These are phyloP conservation scores for Chloromonas sp. DNA, from an alignment of 163 green algal genomes.

Conservation along the genomic window DNA sequence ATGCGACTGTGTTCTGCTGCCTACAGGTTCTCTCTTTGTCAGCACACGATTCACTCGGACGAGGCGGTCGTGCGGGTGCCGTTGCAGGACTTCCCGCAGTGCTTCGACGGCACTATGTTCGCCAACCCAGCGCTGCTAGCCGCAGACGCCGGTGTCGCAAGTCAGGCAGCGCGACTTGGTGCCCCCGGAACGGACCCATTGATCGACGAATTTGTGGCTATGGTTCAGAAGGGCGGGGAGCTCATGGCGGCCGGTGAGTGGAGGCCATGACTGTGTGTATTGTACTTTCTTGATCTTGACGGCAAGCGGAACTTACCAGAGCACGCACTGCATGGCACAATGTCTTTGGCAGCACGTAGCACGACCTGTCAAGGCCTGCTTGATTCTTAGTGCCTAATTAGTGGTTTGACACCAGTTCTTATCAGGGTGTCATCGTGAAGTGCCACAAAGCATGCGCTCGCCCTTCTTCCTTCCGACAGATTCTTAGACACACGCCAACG, in stretches of 20 bases:
- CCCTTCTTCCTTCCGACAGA: not conserved
- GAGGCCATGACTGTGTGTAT: not conserved
- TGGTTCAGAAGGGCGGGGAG: not conserved
- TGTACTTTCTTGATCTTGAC: too few species aligned
- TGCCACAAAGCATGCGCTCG: not conserved
- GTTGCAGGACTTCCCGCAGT: not conserved
- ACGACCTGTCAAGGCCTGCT: not conserved
- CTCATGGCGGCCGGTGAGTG: not conserved
- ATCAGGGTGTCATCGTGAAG: not conserved
- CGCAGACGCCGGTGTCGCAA: not conserved
- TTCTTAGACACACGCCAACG: too few species aligned
- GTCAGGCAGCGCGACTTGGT: not conserved
- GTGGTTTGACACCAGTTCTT: not conserved
- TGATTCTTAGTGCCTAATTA: not conserved
- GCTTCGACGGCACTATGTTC: conserved; percentile 7
- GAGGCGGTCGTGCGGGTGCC: not conserved
- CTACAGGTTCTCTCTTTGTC: not conserved
- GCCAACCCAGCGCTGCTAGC: not conserved
- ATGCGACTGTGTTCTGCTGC: too few species aligned
- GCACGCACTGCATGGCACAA: too few species aligned
- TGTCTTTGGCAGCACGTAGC: too few species aligned
- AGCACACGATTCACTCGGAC: not conserved
- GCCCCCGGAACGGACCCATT: not conserved
- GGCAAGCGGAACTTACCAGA: too few species aligned
- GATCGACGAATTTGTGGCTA: not conserved